phyloP scores from a whole-genome alignment of 805 yeast genomes.

The Yamadazyma phyllophila region DNA sequence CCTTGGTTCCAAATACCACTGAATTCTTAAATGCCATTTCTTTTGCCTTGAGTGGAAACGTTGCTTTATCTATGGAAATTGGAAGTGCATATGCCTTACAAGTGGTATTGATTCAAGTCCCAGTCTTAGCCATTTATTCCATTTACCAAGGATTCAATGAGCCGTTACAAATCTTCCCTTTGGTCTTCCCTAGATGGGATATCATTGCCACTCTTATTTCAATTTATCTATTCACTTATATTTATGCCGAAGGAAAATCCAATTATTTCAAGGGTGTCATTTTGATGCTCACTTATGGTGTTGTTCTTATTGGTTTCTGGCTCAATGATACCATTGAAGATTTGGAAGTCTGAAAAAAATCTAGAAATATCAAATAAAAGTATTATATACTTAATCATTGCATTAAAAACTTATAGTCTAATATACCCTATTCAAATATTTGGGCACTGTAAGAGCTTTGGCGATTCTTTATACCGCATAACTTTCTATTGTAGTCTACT shows the following conservation, averaged over 20 bases:
- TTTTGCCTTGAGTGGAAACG: slow-evolving; percentile 93
- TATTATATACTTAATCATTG: background rate
- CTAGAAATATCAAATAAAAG: background rate
- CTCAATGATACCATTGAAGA: slow-evolving; percentile 45
- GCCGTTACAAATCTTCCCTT: slow-evolving; percentile 59
- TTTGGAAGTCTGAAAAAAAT: slow-evolving; percentile 27
- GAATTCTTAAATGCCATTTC: slow-evolving; percentile 96
- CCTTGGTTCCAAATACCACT: slow-evolving; percentile 94
- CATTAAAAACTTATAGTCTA: background rate
- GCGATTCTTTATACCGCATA: too few species aligned
- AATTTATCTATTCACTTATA: slow-evolving; percentile 85
- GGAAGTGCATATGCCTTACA: slow-evolving; percentile 97
- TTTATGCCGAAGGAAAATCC: slow-evolving; percentile 95
- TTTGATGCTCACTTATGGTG: slow-evolving; percentile 71
- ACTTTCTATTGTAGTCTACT: too few species aligned
- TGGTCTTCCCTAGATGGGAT: slow-evolving; percentile 96
- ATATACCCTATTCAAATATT: background rate
- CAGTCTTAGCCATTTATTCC: slow-evolving; percentile 80
- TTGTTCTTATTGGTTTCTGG: slow-evolving; percentile 78
- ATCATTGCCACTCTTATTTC: slow-evolving; percentile 79
- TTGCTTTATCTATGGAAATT: slow-evolving; percentile 94
- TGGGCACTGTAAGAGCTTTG: too few species aligned
- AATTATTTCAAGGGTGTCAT: slow-evolving; percentile 95
- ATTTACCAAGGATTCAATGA: slow-evolving; percentile 43
- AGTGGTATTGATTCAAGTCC: slow-evolving; percentile 90